A percentile compares a stretch with the other conserved stretches of the same genome.
Evolutionary conservation across 306 rosid species (phyloP).

Genomic region (Fragaria iinumae): DNA sequence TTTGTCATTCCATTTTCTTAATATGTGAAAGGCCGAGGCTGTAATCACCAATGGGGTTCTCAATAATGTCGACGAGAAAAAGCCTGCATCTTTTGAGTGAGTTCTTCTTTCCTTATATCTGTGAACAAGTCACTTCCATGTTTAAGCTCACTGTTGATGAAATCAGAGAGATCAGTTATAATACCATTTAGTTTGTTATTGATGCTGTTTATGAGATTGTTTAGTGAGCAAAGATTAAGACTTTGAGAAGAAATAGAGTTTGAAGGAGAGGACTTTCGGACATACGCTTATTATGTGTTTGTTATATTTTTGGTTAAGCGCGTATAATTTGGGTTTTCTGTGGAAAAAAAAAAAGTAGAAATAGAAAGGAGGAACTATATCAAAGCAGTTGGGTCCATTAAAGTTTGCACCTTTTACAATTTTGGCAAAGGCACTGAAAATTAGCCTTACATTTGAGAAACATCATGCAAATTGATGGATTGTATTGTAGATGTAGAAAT

Average conservation of each 20-base stretch:
- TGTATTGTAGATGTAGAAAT: not conserved
- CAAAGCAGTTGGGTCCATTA: not conserved
- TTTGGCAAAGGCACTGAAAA: not conserved
- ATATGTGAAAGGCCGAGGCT: conserved; percentile 37
- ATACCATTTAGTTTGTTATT: not conserved
- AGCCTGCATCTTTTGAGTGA: conserved; percentile 45
- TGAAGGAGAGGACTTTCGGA: not conserved
- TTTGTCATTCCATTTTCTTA: conserved; percentile 18
- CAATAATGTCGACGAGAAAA: conserved; percentile 39
- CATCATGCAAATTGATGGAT: not conserved
- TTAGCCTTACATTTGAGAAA: not conserved
- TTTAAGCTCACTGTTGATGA: not conserved
- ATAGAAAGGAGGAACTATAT: not conserved
- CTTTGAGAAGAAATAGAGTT: not conserved
- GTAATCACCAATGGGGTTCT: conserved; percentile 38
- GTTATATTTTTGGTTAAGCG: not conserved
- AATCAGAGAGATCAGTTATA: not conserved
- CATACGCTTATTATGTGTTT: not conserved
- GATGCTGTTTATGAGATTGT: not conserved
- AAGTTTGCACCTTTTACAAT: not conserved
- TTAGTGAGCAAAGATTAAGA: not conserved
- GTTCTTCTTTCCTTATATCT: not conserved
- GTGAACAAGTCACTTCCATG: not conserved
- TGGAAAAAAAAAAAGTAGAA: not conserved
- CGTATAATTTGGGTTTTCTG: not conserved